Evolutionary conservation across 2,329 filamentous ascomycete species (phyloP), one percentile per base, ranked within the genome.

Genomic region (Tolypocladium ophioglossoides): DNA sequence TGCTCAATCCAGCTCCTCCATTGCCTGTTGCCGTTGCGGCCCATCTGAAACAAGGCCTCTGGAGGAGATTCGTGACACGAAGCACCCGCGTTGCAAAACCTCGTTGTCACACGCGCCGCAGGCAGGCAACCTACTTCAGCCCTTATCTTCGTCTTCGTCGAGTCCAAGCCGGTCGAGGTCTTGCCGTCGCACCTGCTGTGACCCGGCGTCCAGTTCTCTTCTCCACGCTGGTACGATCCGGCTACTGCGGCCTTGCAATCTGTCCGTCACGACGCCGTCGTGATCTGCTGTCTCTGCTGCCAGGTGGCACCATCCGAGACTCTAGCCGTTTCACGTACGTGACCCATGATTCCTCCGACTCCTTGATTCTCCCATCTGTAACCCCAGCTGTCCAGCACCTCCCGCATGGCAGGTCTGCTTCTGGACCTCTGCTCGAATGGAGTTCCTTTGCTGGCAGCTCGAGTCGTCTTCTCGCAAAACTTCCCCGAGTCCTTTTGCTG

Each of bases 41-140:
- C 56, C 53, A 56, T 54, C 62, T 65, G 63, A 64, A 65, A 65
- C 63, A 56, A 55, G 54, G 49, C 40, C 57, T 61, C 54, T 56
- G 55, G 53, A 57, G 50, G 49, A 55, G 41, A 58, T 46, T 51
- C 38, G 51, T 55, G 39, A 41, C 44, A 50, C 54, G 50, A 39
- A 38, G 51, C 38, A 6, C 34, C 22, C 47, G 32, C 51, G 35
- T 35, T 44, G 35, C 32, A 41, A 24, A 41, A 32, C 49, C 30
- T 37, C 34, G 18, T 39, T n/a, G 49, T 50, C 50, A 44, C 50
- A 34, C 35, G 16, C 46, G 24, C 4, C 46, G 27, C 39, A 12
- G 37, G n/a, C 27, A 6, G 22, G 14, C 44, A 39, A 34, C 46
- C 48, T 40, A 47, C 22, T 20, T 52, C 44, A 4, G 18, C 52